A percentile compares a stretch with the other conserved stretches of the same genome.
phyloP scores from a whole-genome alignment of 2,329 filamentous ascomycete species.

The Fusarium sp. region DNA sequence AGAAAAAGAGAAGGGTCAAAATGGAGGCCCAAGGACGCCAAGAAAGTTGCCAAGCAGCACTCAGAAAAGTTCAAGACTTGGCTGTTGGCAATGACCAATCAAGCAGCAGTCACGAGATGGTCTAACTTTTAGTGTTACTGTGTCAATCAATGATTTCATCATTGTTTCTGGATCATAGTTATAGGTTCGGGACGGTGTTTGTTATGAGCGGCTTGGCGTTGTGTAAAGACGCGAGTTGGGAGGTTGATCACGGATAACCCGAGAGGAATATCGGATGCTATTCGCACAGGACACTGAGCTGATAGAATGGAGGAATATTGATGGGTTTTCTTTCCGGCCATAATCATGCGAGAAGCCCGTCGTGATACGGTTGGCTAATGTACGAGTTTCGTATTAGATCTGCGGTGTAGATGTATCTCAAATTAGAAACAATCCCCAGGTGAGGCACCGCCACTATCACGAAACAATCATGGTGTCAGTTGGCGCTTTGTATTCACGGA shows the following conservation, averaged over 20 bases:
- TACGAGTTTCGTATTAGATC: slow-evolving; percentile 17
- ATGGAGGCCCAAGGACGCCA: slow-evolving; percentile 35
- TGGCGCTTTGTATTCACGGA: slow-evolving; percentile 3
- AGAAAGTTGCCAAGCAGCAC: slow-evolving; percentile 36
- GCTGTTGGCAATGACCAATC: slow-evolving; percentile 12
- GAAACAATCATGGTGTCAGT: slow-evolving; percentile 26
- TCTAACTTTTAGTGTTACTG: not conserved
- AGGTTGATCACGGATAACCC: not conserved
- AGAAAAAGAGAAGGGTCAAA: slow-evolving; percentile 19
- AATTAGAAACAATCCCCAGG: slow-evolving; percentile 35
- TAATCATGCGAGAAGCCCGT: slow-evolving; percentile 2
- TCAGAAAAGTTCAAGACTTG: slow-evolving; percentile 28
- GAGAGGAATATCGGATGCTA: not conserved
- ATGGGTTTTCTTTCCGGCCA: not conserved
- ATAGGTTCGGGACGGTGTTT: slow-evolving; percentile 5
- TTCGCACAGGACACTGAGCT: not conserved
- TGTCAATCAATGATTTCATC: slow-evolving; percentile 5
- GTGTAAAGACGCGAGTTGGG: not conserved
- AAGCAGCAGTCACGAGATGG: slow-evolving; percentile 3
- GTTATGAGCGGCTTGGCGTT: slow-evolving; percentile 5
- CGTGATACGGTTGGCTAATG: slow-evolving; percentile 1
- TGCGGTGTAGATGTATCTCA: slow-evolving; percentile 22
- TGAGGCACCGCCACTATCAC: slow-evolving; percentile 35
- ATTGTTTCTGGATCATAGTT: not conserved
- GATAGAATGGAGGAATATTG: slow-evolving; percentile 15